A percentile compares a stretch with the other conserved stretches of the same genome.
Evolutionary conservation across 2,329 filamentous ascomycete species (phyloP).

Genomic region (Claviceps monticola): DNA sequence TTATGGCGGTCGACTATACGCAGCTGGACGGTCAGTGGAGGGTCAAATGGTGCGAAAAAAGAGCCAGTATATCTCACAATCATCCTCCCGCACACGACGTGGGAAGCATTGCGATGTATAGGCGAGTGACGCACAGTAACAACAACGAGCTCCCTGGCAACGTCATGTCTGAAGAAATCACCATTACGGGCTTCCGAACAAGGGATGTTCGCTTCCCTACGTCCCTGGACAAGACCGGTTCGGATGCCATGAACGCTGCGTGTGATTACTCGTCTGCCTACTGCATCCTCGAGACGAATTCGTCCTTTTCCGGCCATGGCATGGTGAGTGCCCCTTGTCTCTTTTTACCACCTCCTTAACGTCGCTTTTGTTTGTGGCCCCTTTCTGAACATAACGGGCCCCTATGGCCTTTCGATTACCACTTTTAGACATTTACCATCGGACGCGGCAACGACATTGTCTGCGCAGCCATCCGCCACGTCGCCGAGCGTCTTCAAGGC

Average conservation of each 20-base stretch:
- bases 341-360: neutral
- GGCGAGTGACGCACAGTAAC: neutral
- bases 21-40: no score
- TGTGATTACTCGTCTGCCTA: conserved; percentile 92
- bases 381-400: neutral
- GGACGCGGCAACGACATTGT: conserved; percentile 88
- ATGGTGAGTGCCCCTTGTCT: conserved; percentile 41
- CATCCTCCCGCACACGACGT: no score
- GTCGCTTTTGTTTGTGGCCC: neutral
- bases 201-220: conserved; percentile 72
- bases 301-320: conserved; percentile 56
- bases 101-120: no score
- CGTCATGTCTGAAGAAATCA: conserved; percentile 33
- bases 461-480: conserved; percentile 66
- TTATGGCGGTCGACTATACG: no score
- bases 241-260: conserved; percentile 91
- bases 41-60: no score
- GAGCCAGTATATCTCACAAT: no score
- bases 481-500: conserved; percentile 62
- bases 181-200: conserved; percentile 57
- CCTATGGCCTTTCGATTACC: neutral
- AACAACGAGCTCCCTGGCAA: neutral
- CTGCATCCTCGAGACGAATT: conserved; percentile 77
- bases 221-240: conserved; percentile 92
- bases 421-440: conserved; percentile 58